phyloP scores from a whole-genome alignment of 148 eudicot species.

The Vaccinium macrocarpon region DNA sequence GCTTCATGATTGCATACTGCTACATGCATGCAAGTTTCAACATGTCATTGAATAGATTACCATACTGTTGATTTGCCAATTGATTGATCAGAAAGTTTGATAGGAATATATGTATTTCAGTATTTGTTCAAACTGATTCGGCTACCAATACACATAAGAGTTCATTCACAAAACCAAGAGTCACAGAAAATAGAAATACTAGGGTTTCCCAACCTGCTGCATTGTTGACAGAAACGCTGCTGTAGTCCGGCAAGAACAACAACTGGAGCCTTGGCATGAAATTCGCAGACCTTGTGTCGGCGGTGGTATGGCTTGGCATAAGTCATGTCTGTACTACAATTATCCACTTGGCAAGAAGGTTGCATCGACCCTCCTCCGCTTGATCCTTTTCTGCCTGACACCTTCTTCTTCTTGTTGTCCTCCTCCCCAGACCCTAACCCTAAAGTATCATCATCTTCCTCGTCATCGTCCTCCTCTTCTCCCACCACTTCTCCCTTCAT shows the following conservation, averaged over 20 bases:
- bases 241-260: slow-evolving; percentile 45
- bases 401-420: slow-evolving; percentile 27
- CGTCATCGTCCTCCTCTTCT: slow-evolving; percentile 29
- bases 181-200: neutral
- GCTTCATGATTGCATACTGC: neutral
- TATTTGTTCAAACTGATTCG: neutral
- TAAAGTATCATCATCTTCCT: slow-evolving; percentile 17
- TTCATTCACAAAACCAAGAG: neutral
- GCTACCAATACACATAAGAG: neutral
- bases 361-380: slow-evolving; percentile 25
- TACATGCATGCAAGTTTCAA: neutral
- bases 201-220: slow-evolving; percentile 57
- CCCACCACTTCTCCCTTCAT: slow-evolving; percentile 20
- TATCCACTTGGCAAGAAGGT: slow-evolving; percentile 58
- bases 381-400: slow-evolving; percentile 19
- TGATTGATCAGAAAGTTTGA: neutral
- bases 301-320: slow-evolving; percentile 74
- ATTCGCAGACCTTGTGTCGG: slow-evolving; percentile 79
- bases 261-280: slow-evolving; percentile 68
- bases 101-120: neutral
- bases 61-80: neutral
- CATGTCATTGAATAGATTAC: neutral
- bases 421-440: slow-evolving; percentile 25
- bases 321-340: slow-evolving; percentile 59
- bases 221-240: slow-evolving; percentile 89